These are phyloP conservation scores for Hyphodiscus sp. DNA, from an alignment of 2,329 filamentous ascomycete genomes.

Conservation along the genomic window DNA sequence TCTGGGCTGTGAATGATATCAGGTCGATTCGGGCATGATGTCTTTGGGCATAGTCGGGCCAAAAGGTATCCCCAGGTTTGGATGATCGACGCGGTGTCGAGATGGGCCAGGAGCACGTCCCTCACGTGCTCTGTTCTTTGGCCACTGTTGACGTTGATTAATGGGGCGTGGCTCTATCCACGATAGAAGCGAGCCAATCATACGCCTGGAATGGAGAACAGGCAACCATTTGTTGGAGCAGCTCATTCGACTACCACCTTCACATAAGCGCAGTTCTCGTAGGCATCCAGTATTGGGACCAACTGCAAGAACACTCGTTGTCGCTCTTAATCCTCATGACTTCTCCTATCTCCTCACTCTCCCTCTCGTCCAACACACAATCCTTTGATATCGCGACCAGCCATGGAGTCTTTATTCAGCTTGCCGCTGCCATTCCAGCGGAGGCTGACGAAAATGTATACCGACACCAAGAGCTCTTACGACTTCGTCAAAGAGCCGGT, in stretches of 20 bases:
- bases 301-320: neutral
- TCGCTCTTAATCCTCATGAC: neutral
- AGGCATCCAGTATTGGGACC: neutral
- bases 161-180: neutral
- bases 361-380: neutral
- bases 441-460: slow-evolving; percentile 66
- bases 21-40: too few species aligned
- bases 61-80: too few species aligned
- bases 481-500: slow-evolving; percentile 63
- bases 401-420: slow-evolving; percentile 26
- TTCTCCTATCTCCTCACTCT: neutral
- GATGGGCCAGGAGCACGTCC: too few species aligned
- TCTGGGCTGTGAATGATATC: too few species aligned
- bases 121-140: too few species aligned
- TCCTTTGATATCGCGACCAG: neutral
- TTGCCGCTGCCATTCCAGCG: slow-evolving; percentile 44
- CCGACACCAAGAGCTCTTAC: slow-evolving; percentile 73
- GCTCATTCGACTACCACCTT: neutral
- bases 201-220: neutral
- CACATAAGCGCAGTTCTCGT: neutral
- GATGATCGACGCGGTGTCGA: too few species aligned
- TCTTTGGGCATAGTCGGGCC: too few species aligned
- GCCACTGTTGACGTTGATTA: neutral
- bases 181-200: neutral
- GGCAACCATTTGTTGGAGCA: neutral